These are phyloP conservation scores for Penicillium sp. DNA, from an alignment of 2,329 filamentous ascomycete species.

Conservation along the genomic window DNA sequence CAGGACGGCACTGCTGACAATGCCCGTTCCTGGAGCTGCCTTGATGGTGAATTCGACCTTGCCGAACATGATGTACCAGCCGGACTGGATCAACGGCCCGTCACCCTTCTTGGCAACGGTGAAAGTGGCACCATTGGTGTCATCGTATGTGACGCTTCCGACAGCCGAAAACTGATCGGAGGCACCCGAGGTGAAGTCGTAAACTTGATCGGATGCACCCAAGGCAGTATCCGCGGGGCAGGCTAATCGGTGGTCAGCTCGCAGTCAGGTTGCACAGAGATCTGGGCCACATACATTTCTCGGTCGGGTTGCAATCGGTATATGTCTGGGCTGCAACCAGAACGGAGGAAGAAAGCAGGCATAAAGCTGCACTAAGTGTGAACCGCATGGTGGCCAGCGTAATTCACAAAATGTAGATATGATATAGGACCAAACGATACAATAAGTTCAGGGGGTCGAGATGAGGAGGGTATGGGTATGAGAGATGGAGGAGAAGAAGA, in stretches of 20 bases:
- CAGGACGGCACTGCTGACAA: constrained; percentile 87
- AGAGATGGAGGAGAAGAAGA: not conserved
- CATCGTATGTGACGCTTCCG: constrained; percentile 64
- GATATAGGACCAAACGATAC: not conserved
- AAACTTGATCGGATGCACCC: constrained; percentile 66
- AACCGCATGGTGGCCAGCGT: constrained; percentile 31
- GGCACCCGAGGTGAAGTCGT: constrained; percentile 74
- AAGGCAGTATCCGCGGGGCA: constrained; percentile 77
- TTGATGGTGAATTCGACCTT: constrained; percentile 81
- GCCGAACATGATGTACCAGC: constrained; percentile 99
- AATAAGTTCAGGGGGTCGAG: not conserved
- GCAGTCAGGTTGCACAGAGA: not conserved
- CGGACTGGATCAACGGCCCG: constrained; percentile 75
- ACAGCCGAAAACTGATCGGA: constrained; percentile 74
- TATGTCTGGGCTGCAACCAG: constrained; percentile 41
- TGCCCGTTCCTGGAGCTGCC: constrained; percentile 80
- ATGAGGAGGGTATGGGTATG: not conserved
- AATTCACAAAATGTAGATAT: not conserved
- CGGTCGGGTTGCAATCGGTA: constrained; percentile 42
- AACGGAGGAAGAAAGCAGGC: constrained; percentile 27
- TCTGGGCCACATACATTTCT: constrained; percentile 32
- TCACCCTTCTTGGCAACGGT: constrained; percentile 74
- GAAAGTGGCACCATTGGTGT: constrained; percentile 71
- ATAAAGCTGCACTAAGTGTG: constrained; percentile 23
- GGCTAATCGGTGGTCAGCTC: constrained; percentile 32